A percentile compares a stretch with the other conserved stretches of the same genome.
Conservation (phyloP, 1,284 basidiomycete genomes). For the Austroboletus niveus region DNA sequence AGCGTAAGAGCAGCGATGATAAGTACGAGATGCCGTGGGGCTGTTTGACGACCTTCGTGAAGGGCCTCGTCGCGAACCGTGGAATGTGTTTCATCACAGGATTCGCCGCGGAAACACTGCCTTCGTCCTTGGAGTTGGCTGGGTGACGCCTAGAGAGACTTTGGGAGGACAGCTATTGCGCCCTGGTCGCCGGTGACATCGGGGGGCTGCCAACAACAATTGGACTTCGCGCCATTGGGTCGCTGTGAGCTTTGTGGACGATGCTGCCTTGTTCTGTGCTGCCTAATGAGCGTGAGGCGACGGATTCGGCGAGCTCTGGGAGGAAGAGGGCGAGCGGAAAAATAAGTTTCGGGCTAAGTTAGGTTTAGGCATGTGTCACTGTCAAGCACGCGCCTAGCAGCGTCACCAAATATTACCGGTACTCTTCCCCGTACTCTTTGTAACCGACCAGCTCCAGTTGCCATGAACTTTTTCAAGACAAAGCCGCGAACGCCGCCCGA, state of each 20-base stretch:
- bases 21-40: too few relatives aligned
- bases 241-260: too few relatives aligned
- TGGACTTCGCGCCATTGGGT: too few relatives aligned
- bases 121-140: background rate
- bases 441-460: background rate
- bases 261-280: too few relatives aligned
- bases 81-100: background rate
- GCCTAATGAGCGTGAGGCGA: background rate
- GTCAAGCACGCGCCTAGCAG: too few relatives aligned
- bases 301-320: slow-evolving; percentile 8
- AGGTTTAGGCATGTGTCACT: slow-evolving; percentile 20
- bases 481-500: slow-evolving; percentile 85
- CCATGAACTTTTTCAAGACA: slow-evolving; percentile 95
- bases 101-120: background rate
- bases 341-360: slow-evolving; percentile 14
- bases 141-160: background rate
- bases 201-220: too few relatives aligned
- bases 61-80: background rate
- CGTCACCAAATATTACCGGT: too few relatives aligned
- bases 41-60: too few relatives aligned
- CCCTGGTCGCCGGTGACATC: too few relatives aligned
- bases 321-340: background rate
- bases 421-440: background rate
- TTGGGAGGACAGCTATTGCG: background rate
- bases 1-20: too few relatives aligned